These are phyloP conservation scores for Scytalidium sp. DNA, from an alignment of 2,329 filamentous ascomycete genomes.

Conservation along the genomic window DNA sequence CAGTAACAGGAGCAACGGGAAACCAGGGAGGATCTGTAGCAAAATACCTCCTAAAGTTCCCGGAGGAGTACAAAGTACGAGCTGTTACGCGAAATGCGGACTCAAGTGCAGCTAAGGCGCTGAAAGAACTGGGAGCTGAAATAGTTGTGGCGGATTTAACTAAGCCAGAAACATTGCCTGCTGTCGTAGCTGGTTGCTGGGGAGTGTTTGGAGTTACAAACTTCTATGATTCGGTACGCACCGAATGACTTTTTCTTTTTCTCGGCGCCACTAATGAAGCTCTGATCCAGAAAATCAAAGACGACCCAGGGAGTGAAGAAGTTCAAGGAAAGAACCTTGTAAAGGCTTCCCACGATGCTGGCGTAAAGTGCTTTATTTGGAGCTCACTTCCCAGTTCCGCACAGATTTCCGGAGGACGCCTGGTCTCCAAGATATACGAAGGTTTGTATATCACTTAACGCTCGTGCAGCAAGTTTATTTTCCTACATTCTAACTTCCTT, in stretches of 20 bases:
- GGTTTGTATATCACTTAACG: too few relatives aligned
- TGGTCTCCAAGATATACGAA: constrained; percentile 7
- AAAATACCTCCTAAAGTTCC: constrained; percentile 21
- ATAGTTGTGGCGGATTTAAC: constrained; percentile 23
- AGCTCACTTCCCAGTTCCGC: constrained; percentile 7
- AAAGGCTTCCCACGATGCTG: constrained; percentile 5
- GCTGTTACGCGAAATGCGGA: constrained; percentile 24
- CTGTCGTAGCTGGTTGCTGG: constrained; percentile 5
- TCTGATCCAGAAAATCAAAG: not conserved
- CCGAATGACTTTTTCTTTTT: not conserved
- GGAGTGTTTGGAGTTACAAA: constrained; percentile 8
- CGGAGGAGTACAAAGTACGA: constrained; percentile 20
- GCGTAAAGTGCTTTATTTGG: constrained; percentile 9
- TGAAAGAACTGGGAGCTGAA: constrained; percentile 21
- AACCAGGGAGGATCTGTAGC: constrained; percentile 24
- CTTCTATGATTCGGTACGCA: constrained; percentile 7
- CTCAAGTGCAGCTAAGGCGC: constrained; percentile 16
- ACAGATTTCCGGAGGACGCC: constrained; percentile 6
- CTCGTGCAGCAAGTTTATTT: too few relatives aligned
- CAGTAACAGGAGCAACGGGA: not conserved
- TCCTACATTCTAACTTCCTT: not conserved
- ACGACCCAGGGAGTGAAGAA: constrained; percentile 8
- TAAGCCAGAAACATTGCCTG: constrained; percentile 7
- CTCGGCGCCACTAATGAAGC: not conserved
- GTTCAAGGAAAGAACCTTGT: constrained; percentile 6